A percentile compares a stretch with the other conserved stretches of the same genome.
These are phyloP conservation scores for Solanum aculeatissimum DNA, from an alignment of 305 asterid species.

Conservation along the genomic window DNA sequence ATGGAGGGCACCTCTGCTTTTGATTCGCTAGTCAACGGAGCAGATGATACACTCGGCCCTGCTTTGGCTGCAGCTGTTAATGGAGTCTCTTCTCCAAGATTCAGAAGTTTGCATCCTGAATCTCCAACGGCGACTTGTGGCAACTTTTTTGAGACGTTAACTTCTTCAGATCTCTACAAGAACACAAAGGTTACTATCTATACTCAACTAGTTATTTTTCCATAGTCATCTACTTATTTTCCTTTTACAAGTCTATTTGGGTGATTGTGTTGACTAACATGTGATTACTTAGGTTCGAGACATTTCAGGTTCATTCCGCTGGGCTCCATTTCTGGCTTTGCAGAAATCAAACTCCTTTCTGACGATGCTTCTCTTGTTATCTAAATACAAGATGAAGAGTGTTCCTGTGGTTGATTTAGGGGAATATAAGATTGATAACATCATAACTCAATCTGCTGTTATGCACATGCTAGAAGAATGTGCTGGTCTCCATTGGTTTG, in stretches of 20 bases:
- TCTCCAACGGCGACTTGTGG: constrained; percentile 86
- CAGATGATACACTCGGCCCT: constrained; percentile 34
- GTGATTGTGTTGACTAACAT: neutral
- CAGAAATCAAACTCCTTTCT: constrained; percentile 84
- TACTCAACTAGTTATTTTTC: neutral
- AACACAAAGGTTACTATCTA: constrained; percentile 57
- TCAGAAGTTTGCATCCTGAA: constrained; percentile 68
- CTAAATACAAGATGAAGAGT: constrained; percentile 94
- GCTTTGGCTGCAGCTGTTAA: constrained; percentile 76
- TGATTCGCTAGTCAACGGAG: constrained; percentile 24
- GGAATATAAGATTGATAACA: constrained; percentile 65
- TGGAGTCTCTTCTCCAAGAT: constrained; percentile 86
- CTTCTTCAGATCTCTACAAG: constrained; percentile 80
- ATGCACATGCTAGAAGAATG: constrained; percentile 96
- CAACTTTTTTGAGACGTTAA: constrained; percentile 68
- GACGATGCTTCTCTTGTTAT: constrained; percentile 89
- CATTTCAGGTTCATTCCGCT: constrained; percentile 88
- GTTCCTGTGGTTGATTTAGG: constrained; percentile 85
- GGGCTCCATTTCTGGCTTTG: constrained; percentile 98
- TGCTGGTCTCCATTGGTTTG: constrained; percentile 95
- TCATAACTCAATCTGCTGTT: constrained; percentile 90
- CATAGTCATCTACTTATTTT: neutral
- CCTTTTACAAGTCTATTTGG: neutral
- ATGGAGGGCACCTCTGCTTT: constrained; percentile 44
- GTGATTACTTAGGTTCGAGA: constrained; percentile 61